Base-by-base conservation (phyloP, 305 asterid genomes). In the Ruellia speciosa region DNA sequence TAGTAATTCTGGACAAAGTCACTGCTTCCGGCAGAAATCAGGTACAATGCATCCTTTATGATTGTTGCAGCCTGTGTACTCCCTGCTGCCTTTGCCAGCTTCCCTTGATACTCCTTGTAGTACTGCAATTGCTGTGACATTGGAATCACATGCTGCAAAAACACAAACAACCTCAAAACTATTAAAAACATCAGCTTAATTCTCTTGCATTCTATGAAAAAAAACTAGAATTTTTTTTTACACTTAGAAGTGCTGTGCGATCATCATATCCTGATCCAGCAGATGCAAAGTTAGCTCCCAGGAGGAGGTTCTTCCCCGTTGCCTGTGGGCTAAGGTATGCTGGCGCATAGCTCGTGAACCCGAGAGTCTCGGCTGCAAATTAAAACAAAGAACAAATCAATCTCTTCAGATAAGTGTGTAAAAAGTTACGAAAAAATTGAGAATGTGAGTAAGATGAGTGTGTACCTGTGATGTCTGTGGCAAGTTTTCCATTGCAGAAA, bases 241-340 rank as follows among this genome's bases (percentile, higher is more conserved):
- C 62, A 18, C 51, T 43, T 5, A 46, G 31, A n/a, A 18, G 53
- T 6, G 63, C 37, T 3, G 63, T 58, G 17, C n/a, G 49, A 14
- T 93, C 99, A 69, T 93, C 99, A 55, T 82, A 93, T 53, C 99
- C 99, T 34, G 97, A 62, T 37, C 83, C 99, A 51, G 99, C 99
- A 0, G 99, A 93, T 35, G 96, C 99, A 46, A 93, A 93, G 58
- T 85, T 93, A 8, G 90, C 76, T 62, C 99, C 99, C 8, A 68
- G 58, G 6, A 93, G 92, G 17, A 93, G 94, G 59, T 64, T 83
- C 63, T 86, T 74, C 58, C 96, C 99, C 0, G 89, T 64, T 20
- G 99, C 97, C 51, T 85, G 76, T 0, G 99, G 96, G 79, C 97
- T 86, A 9, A 88, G 96, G 64, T 93, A 93, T n/a, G 99, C 82